Conservation (phyloP, 1,139 yeast genomes). For the Taiozyma sp. region DNA sequence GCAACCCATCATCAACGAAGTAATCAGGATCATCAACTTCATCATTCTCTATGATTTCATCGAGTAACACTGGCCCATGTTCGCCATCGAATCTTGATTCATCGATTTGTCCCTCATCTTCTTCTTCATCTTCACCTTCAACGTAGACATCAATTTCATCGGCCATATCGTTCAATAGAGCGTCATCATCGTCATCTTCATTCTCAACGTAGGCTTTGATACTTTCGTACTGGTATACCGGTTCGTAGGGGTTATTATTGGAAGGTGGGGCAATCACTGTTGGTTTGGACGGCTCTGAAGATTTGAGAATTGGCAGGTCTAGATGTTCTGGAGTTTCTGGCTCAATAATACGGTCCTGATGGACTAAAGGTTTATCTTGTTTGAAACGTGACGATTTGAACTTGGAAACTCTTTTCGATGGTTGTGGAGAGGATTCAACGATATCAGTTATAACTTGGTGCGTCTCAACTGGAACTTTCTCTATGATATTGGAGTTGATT, state of each 20-base stretch:
- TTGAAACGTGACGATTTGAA: constrained; percentile 10
- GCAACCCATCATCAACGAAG: constrained; percentile 25
- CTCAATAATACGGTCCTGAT: neutral
- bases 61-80: constrained; percentile 28
- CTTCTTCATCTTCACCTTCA: constrained; percentile 21
- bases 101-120: constrained; percentile 22
- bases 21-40: constrained; percentile 39
- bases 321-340: neutral
- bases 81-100: constrained; percentile 24
- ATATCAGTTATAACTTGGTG: neutral
- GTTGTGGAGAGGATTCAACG: neutral
- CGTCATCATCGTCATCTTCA: constrained; percentile 19
- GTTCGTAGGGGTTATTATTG: constrained; percentile 5
- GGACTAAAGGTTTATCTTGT: neutral
- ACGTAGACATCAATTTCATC: constrained; percentile 18
- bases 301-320: neutral
- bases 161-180: constrained; percentile 5
- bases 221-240: constrained; percentile 3
- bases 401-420: constrained; percentile 9
- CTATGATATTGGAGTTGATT: neutral
- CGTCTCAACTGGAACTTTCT: neutral
- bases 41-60: constrained; percentile 32
- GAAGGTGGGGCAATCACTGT: constrained; percentile 1
- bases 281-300: neutral
- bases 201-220: constrained; percentile 13